These are phyloP conservation scores for Cytospora piceae DNA, from an alignment of 2,329 filamentous ascomycete genomes.

Conservation along the genomic window DNA sequence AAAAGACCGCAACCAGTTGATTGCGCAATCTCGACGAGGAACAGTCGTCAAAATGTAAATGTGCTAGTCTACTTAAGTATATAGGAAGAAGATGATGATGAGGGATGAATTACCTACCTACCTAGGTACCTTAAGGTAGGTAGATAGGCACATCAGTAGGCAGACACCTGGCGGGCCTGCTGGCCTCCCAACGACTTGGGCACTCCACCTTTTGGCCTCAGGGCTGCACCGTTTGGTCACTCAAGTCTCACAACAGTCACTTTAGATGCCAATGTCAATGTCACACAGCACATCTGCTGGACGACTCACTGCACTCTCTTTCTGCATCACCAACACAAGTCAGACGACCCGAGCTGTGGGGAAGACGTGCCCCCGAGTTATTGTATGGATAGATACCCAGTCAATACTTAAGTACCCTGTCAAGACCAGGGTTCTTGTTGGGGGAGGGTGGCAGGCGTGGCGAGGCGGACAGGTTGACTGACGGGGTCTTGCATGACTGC, in stretches of 20 bases:
- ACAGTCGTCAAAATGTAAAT: not conserved
- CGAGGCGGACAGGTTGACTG: not conserved
- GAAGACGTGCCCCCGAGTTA: not conserved
- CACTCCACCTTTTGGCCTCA: not conserved
- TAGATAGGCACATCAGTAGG: not conserved
- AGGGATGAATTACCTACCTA: no score
- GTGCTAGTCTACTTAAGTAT: not conserved
- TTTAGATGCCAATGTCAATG: no score
- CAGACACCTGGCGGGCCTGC: not conserved
- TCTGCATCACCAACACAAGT: not conserved
- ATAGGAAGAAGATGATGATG: not conserved
- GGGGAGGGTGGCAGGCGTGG: not conserved
- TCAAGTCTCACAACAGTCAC: not conserved
- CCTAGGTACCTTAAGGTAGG: no score
- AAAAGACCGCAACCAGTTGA: not conserved
- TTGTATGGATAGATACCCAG: not conserved
- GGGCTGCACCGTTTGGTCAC: not conserved
- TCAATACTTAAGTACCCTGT: not conserved
- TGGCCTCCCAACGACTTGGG: not conserved
- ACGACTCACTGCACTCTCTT: not conserved
- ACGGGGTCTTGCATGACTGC: slow-evolving; percentile 1
- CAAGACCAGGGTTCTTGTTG: slow-evolving; percentile 1
- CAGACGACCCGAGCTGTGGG: slow-evolving; percentile 3
- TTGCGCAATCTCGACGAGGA: not conserved
- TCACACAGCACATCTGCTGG: slow-evolving; percentile 1